These are phyloP conservation scores for Aspergillus candidus DNA, from an alignment of 2,329 filamentous ascomycete species.

Conservation along the genomic window DNA sequence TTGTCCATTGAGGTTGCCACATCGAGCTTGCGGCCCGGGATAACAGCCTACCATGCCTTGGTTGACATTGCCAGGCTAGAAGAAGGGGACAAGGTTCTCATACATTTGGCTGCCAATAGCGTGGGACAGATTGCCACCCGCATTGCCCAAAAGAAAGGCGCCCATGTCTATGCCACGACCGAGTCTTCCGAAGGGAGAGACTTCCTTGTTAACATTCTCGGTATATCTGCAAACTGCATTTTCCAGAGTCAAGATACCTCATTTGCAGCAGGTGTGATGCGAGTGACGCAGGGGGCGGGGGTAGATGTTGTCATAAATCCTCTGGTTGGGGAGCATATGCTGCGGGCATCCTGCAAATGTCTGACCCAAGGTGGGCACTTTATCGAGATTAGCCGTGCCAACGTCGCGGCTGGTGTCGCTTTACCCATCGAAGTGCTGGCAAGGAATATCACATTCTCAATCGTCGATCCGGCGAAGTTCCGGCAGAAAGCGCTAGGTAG, in stretches of 20 bases:
- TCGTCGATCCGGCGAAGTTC: not conserved
- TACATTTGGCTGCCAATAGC: constrained; percentile 14
- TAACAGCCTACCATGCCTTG: constrained; percentile 13
- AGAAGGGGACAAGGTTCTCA: constrained; percentile 13
- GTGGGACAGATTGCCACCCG: constrained; percentile 13
- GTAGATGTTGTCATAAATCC: constrained; percentile 4
- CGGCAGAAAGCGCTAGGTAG: not conserved
- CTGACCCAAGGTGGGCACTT: constrained; percentile 9
- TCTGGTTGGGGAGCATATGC: not conserved
- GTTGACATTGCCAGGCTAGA: constrained; percentile 14
- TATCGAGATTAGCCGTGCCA: constrained; percentile 2
- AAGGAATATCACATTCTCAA: constrained; percentile 1
- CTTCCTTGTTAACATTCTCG: constrained; percentile 3
- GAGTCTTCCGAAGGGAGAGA: constrained; percentile 4
- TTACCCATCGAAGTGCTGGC: not conserved
- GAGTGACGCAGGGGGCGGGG: not conserved
- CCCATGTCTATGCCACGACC: constrained; percentile 12
- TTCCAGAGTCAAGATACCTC: constrained; percentile 1
- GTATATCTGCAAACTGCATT: constrained; percentile 6
- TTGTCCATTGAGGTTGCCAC: constrained; percentile 6
- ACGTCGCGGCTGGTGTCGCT: not conserved
- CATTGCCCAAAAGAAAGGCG: constrained; percentile 14
- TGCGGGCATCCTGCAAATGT: constrained; percentile 2
- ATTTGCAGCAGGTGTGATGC: not conserved
- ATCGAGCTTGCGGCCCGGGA: constrained; percentile 3